Conservation (phyloP, 306 rosid species). For the Prunus mongolica region DNA sequence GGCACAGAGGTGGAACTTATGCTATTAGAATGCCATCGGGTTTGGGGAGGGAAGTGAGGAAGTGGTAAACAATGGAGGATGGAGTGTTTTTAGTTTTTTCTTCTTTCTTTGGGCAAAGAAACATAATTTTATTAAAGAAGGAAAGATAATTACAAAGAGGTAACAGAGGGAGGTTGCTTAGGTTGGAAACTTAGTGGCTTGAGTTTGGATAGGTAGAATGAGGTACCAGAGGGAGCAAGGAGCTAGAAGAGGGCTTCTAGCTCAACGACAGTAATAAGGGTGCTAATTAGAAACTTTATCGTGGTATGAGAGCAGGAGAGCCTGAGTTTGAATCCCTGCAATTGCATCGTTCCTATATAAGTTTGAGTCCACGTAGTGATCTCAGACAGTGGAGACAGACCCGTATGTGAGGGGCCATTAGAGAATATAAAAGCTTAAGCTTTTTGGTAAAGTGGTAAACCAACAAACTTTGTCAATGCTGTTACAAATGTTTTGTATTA, state of each 20-base stretch:
- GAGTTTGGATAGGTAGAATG: not conserved
- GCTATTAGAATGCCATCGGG: not conserved
- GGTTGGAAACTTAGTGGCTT: not conserved
- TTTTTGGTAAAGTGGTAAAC: not conserved
- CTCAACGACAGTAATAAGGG: not conserved
- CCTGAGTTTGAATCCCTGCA: not conserved
- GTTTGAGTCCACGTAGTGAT: not conserved
- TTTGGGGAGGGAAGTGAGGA: not conserved
- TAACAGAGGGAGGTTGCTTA: too few relatives aligned
- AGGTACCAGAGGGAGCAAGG: not conserved
- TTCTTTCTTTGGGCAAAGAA: too few relatives aligned
- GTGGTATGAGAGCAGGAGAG: not conserved
- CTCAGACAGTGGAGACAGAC: not conserved
- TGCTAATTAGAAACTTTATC: not conserved
- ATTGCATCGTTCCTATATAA: not conserved
- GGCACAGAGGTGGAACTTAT: not conserved
- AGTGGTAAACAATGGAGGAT: not conserved
- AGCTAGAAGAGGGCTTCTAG: not conserved
- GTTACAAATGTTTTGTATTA: not conserved
- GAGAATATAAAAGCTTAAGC: not conserved
- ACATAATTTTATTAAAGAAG: too few relatives aligned
- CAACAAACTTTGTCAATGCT: not conserved
- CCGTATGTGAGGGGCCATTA: not conserved
- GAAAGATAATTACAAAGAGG: too few relatives aligned
- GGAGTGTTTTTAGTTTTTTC: too few relatives aligned